Evolutionary conservation across 2,329 filamentous ascomycete genomes (phyloP), one percentile per base, ranked within the genome.

Genomic region (Aspergillus texensis): DNA sequence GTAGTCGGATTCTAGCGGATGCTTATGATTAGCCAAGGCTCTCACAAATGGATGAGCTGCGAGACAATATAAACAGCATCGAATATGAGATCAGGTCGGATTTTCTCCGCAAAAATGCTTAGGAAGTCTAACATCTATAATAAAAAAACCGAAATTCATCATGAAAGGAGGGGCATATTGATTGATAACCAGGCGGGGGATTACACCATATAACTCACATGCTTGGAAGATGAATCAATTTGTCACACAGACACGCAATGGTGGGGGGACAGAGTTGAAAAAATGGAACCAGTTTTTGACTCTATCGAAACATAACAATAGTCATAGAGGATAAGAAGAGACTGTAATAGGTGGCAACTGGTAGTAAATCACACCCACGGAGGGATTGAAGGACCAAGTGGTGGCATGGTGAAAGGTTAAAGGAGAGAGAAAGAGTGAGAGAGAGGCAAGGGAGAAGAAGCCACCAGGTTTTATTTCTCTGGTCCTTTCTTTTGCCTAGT

Each of bases 111-210:
- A 80, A 78, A 61, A 67, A 74, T 70, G 72, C 67, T 75, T 81
- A 77, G 76, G 79, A 78, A 82, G 79, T 81, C 80, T 82, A 81
- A 81, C 80, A 82, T 81, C 79, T 80, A 79, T 76, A 74, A 77
- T 77, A 75, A 73, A 62, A 78, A 73, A 68, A 70, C 74, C 71
- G 67, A 72, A 74, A 70, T 71, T 81, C 79, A 81, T 80, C 77
- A 76, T 76, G 68, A 59, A 75, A 66, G 52, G 59, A 45, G 59
- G 48, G 36, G 57, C 55, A 16, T 26, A 66, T 65, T 65, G 57
- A 70, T 67, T 62, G 61, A 64, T 61, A 64, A 61, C 65, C 55
- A 62, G 61, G 58, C 34, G 63, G 48, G 32, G 36, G n/a, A 59
- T 50, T 21, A 41, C n/a, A 54, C 48, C 52, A 58, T 62, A 48